Base-by-base conservation (phyloP, 2,329 filamentous ascomycete species). In the Monilinia fructicola region DNA sequence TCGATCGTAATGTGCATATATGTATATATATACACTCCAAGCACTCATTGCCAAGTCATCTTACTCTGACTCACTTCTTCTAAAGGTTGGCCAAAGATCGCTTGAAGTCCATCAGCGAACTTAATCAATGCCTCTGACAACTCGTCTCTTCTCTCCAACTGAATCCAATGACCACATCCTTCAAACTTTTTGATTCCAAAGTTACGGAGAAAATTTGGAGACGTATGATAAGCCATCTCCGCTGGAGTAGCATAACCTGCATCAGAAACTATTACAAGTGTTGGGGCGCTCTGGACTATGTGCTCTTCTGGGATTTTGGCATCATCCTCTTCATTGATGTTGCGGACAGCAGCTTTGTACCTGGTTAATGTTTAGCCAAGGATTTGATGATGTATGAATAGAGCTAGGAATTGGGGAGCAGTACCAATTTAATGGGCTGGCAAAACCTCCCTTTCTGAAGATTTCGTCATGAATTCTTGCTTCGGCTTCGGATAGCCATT, bases 141-240 rank as follows among this genome's bases (percentile, higher is more conserved):
- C 64, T 69, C 69, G 66, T 67, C 68, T 58, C 64, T 58, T 54
- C 67, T 68, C 65, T 69, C 65, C 53, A 69, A 65, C 61, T 50
- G 64, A 42, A 69, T 54, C 68, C 69, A 69, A 68, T 69, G 69
- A 48, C 69, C 69, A 65, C 64, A 69, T 54, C 48, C 56, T 54
- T 60, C 63, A 66, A 65, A 65, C 52, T 60, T 65, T 64, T 54
- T 68, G 35, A 69, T 67, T 54, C 48, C 54, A 54, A 40, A 64
- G 18, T 48, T 31, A 6, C 40, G 38, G 12, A 59, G 23, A 12
- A 11, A 28, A 7, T 28, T 31, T 7, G n/a, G 18, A 28, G n/a
- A 3, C 12, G 14, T 46, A 14, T 63, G 53, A 66, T 63, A 59
- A 53, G 63, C 59, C 28, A 54, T 64, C 64, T 69, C 63, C 66